Evolutionary conservation across 139 green algal genomes (phyloP).

Genomic region (Haematococcus lacustris): DNA sequence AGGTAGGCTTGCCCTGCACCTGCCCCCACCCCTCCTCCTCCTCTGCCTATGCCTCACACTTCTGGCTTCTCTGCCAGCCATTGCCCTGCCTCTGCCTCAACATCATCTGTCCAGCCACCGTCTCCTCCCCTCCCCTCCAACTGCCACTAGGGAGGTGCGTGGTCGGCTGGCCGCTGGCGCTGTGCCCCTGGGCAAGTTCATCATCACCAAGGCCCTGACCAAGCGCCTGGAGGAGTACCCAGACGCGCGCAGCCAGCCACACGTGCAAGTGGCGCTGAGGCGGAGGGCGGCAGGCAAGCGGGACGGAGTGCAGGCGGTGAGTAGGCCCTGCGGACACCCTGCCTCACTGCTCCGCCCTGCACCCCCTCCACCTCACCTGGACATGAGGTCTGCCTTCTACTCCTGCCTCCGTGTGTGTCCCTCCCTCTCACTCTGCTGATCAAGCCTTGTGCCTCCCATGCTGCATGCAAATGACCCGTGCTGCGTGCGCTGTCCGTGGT

Average conservation of each 20-base stretch:
- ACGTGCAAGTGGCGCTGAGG: conserved; percentile 92
- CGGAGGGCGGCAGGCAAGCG: conserved; percentile 58
- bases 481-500: not conserved
- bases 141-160: not conserved
- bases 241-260: conserved; percentile 86
- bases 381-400: too few relatives aligned
- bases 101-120: too few relatives aligned
- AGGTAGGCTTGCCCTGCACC: too few relatives aligned
- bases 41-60: too few relatives aligned
- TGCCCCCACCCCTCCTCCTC: too few relatives aligned
- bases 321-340: not conserved
- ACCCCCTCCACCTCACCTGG: too few relatives aligned
- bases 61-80: too few relatives aligned
- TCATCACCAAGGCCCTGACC: conserved; percentile 97
- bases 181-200: conserved; percentile 77
- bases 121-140: too few relatives aligned
- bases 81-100: too few relatives aligned
- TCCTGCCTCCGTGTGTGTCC: too few relatives aligned
- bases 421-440: too few relatives aligned
- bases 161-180: conserved; percentile 11
- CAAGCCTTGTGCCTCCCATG: not conserved
- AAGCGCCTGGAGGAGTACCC: conserved; percentile 92
- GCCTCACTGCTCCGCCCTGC: not conserved
- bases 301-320: conserved; percentile 64
- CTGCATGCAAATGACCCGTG: not conserved